A percentile compares a stretch with the other conserved stretches of the same genome.
Conservation (phyloP, 1,284 basidiomycete genomes). For the Ustilago crameri region DNA sequence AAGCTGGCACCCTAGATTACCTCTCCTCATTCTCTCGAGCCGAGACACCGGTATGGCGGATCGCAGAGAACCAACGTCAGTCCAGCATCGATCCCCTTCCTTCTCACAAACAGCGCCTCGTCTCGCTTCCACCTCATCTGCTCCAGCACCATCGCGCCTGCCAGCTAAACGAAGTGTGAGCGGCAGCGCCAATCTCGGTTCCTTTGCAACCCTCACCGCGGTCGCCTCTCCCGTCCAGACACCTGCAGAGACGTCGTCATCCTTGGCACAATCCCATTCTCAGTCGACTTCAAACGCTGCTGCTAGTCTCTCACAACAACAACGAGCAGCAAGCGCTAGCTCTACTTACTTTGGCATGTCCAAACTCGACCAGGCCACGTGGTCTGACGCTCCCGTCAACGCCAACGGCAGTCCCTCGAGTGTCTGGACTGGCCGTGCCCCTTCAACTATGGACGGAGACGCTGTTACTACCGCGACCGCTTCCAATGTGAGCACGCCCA, state of each 20-base stretch:
- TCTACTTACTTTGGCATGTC: slow-evolving; percentile 22
- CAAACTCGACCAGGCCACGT: slow-evolving; percentile 30
- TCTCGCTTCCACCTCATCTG: not conserved
- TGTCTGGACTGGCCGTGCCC: slow-evolving; percentile 43
- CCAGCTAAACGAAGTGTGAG: slow-evolving; percentile 23
- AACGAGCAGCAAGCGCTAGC: slow-evolving; percentile 10
- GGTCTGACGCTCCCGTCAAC: slow-evolving; percentile 34
- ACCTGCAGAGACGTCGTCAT: not conserved
- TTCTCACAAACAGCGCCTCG: slow-evolving; percentile 15
- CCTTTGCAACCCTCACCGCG: slow-evolving; percentile 13
- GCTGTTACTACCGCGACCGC: slow-evolving; percentile 38
- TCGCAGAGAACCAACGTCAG: slow-evolving; percentile 13
- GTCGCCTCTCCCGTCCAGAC: slow-evolving; percentile 4
- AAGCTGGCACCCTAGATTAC: not conserved
- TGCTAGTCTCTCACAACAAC: not conserved
- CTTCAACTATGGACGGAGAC: slow-evolving; percentile 39
- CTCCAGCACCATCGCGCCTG: slow-evolving; percentile 7
- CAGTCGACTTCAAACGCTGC: not conserved
- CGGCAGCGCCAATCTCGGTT: slow-evolving; percentile 16
- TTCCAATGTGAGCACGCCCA: slow-evolving; percentile 46
- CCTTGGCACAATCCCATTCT: not conserved
- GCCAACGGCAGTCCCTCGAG: slow-evolving; percentile 33
- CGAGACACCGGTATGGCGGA: slow-evolving; percentile 17
- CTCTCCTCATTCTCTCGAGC: not conserved
- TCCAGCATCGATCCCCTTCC: slow-evolving; percentile 28